Evolutionary conservation across 2,329 filamentous ascomycete species (phyloP).

Genomic region (Raffaelea deltoideospora): DNA sequence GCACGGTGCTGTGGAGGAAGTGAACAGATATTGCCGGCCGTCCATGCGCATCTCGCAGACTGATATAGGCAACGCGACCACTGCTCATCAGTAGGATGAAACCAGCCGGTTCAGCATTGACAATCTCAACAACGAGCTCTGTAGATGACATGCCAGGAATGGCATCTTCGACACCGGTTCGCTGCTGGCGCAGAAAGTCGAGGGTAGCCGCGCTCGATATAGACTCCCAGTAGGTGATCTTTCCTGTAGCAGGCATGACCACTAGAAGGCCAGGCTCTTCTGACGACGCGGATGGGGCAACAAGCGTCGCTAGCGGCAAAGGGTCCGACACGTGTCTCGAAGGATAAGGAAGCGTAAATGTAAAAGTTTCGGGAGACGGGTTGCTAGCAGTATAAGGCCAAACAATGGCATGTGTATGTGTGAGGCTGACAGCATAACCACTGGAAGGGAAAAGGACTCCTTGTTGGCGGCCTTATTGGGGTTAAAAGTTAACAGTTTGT

Average conservation of each 20-base stretch:
- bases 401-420: slow-evolving; percentile 66
- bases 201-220: slow-evolving; percentile 78
- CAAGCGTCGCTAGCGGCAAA: slow-evolving; percentile 68
- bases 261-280: slow-evolving; percentile 76
- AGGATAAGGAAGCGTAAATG: slow-evolving; percentile 62
- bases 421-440: slow-evolving; percentile 68
- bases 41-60: slow-evolving; percentile 72
- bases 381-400: slow-evolving; percentile 73
- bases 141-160: slow-evolving; percentile 63
- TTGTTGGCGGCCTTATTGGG: slow-evolving; percentile 41
- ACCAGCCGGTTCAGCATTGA: slow-evolving; percentile 72
- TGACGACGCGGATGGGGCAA: slow-evolving; percentile 63
- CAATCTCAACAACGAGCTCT: slow-evolving; percentile 62
- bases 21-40: slow-evolving; percentile 67
- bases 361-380: slow-evolving; percentile 60
- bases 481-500: too few relatives aligned
- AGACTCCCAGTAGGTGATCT: slow-evolving; percentile 89
- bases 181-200: slow-evolving; percentile 68
- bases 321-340: slow-evolving; percentile 52
- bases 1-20: slow-evolving; percentile 51
- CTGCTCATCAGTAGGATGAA: slow-evolving; percentile 76
- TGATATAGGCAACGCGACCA: slow-evolving; percentile 76
- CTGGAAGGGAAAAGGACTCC: slow-evolving; percentile 49
- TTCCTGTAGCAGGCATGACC: slow-evolving; percentile 69
- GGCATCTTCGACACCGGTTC: slow-evolving; percentile 60